Evolutionary conservation across 257 asterid genomes (phyloP).

Genomic region (Forsythia viridissima): DNA sequence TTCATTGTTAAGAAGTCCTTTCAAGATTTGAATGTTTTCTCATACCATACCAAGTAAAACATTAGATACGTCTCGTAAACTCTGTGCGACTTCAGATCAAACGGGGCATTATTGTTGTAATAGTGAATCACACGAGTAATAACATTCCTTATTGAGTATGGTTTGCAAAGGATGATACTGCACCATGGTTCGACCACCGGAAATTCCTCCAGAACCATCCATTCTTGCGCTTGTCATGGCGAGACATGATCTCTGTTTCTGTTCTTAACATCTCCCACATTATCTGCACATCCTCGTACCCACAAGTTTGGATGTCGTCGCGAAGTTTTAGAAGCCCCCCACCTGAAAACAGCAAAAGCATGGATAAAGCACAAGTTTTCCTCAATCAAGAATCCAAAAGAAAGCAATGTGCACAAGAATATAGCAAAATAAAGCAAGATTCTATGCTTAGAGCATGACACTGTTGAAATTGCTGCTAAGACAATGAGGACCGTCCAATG

Average conservation of each 20-base stretch:
- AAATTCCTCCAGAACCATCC: constrained; percentile 64
- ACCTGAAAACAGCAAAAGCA: constrained; percentile 42
- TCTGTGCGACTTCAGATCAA: background rate
- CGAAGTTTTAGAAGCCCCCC: constrained; percentile 79
- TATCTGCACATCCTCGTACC: constrained; percentile 88
- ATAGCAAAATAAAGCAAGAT: background rate
- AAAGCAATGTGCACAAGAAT: background rate
- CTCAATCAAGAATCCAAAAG: background rate
- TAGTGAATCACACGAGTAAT: background rate
- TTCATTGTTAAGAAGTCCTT: constrained; percentile 27
- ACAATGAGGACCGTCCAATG: background rate
- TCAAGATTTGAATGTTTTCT: background rate
- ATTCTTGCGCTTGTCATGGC: constrained; percentile 48
- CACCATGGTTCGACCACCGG: constrained; percentile 40
- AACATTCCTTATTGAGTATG: constrained; percentile 31
- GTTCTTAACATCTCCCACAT: constrained; percentile 96
- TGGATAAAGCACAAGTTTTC: background rate
- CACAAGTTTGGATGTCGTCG: constrained; percentile 90
- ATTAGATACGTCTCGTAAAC: constrained; percentile 3
- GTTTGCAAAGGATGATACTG: constrained; percentile 37
- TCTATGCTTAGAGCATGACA: background rate
- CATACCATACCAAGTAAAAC: background rate
- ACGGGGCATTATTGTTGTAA: constrained; percentile 20
- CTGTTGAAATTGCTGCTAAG: background rate
- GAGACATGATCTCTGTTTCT: constrained; percentile 50